Evolutionary conservation across 495 filamentous ascomycete species (phyloP).

Genomic region (Pyrenula aspistea): DNA sequence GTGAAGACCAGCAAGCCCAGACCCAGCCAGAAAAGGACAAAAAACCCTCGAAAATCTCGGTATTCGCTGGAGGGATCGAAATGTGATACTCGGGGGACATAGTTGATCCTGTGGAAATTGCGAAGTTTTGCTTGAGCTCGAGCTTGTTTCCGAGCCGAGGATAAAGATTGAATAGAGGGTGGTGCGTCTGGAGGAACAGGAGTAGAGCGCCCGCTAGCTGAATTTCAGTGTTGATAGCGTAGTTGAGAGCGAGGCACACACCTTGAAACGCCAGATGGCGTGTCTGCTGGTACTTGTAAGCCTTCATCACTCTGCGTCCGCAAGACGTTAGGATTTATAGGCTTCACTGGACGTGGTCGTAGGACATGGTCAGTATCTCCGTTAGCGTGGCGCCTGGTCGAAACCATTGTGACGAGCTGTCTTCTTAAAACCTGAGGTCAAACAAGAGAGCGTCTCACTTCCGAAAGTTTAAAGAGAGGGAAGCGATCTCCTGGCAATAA

Average conservation of each 20-base stretch:
- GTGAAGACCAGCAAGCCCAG: constrained; percentile 95
- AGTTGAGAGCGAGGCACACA: not conserved
- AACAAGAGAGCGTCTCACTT: too few relatives aligned
- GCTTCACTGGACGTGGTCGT: constrained; percentile 25
- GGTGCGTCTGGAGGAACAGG: constrained; percentile 84
- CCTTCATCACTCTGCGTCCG: constrained; percentile 16
- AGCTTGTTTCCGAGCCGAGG: constrained; percentile 70
- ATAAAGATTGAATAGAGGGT: constrained; percentile 76
- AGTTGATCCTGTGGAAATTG: constrained; percentile 92
- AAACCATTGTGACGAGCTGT: not conserved
- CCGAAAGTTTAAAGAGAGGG: too few relatives aligned
- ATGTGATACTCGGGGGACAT: constrained; percentile 84
- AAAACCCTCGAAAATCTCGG: constrained; percentile 91
- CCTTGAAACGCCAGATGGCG: constrained; percentile 13
- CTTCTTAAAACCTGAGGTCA: too few relatives aligned
- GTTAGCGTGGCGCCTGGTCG: constrained; percentile 1
- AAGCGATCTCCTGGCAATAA: too few relatives aligned
- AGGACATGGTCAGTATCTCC: constrained; percentile 19
- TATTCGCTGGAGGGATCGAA: constrained; percentile 91
- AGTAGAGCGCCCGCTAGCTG: constrained; percentile 68
- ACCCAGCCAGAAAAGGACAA: constrained; percentile 93
- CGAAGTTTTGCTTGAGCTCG: constrained; percentile 71
- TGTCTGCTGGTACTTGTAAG: constrained; percentile 6
- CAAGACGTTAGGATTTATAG: constrained; percentile 20
- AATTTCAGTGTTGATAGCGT: not conserved